Evolutionary conservation across 768 basidiomycete genomes (phyloP), one percentile per base, ranked within the genome.

Genomic region (Clathrus columnatus): DNA sequence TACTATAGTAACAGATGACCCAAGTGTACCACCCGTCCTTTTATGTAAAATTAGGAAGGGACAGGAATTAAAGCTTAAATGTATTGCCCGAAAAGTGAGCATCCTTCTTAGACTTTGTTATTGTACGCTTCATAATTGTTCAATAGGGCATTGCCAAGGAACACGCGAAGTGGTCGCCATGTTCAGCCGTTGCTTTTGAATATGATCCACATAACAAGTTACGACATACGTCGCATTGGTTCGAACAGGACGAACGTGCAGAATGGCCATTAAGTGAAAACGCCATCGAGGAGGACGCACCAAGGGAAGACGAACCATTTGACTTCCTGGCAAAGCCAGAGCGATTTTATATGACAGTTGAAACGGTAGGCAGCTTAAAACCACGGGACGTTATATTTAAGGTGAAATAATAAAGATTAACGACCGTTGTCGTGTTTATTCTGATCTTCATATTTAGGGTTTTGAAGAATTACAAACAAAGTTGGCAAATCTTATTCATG

Each of bases 141-240:
- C 50, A 2, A 23, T 63, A 97, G 95, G 95, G 95, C 42, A 85
- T 96, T 57, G 92, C 95, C 3, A 97, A 97, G 74, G 92, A 96
- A 67, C 96, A 99, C 66, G 93, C 96, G 11, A 99, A 99, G 72
- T 99, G 95, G 91, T 95, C 92, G 0, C 95, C 96, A 11, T 89
- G 93, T 58, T 88, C 92, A 1, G 92, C 96, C 7, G 85, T 99
- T 17, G 82, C 85, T 7, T 98, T 95, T 61, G 96, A 99, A 72
- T 99, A 99, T 60, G 96, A 99, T 69, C 96, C 96, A 11, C 80
- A 97, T 75, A 99, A 99, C 73, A 92, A 92, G 68, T 76, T 99
- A 28, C 83, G 93, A 51, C 96, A 99, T 70, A 98, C 96, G 2
- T 83, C 87, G 2, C 83, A 96, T 69, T 98, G 96, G 96, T 91